A percentile compares a stretch with the other conserved stretches of the same genome.
Evolutionary conservation across 441 rosid species (phyloP).

Genomic region (Omphalea diandra): DNA sequence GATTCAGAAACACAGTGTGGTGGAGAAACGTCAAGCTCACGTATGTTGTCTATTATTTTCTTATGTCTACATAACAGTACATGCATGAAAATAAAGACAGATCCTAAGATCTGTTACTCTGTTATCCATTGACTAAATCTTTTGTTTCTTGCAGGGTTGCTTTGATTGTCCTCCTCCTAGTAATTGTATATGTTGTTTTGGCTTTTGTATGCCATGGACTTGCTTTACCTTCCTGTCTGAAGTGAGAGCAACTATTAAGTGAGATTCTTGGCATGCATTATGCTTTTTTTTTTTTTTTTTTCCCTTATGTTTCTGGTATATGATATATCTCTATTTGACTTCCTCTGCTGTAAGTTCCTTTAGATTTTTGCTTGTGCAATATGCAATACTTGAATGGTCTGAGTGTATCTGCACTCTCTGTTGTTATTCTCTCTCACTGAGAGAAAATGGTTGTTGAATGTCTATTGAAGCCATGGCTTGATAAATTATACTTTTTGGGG

Average conservation of each 20-base stretch:
- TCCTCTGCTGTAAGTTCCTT: slow-evolving; percentile 8
- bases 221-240: slow-evolving; percentile 64
- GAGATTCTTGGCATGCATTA: slow-evolving; percentile 22
- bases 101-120: slow-evolving; percentile 3
- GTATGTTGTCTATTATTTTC: slow-evolving; percentile 38
- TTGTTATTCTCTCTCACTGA: slow-evolving; percentile 8
- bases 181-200: slow-evolving; percentile 61
- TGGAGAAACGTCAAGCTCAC: slow-evolving; percentile 92
- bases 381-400: slow-evolving; percentile 14
- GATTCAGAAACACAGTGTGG: slow-evolving; percentile 77
- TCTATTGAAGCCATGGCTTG: slow-evolving; percentile 11
- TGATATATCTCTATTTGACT: slow-evolving; percentile 14
- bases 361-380: slow-evolving; percentile 17
- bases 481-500: background rate
- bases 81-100: background rate
- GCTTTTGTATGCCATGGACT: slow-evolving; percentile 80
- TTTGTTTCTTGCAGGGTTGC: slow-evolving; percentile 51
- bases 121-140: slow-evolving; percentile 16
- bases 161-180: slow-evolving; percentile 49
- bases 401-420: slow-evolving; percentile 10
- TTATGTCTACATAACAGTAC: background rate
- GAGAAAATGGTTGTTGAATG: slow-evolving; percentile 17
- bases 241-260: slow-evolving; percentile 33
- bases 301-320: background rate
- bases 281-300: slow-evolving; percentile 5